phyloP scores from a whole-genome alignment of 1,139 yeast species.

The Spathaspora sp. region DNA sequence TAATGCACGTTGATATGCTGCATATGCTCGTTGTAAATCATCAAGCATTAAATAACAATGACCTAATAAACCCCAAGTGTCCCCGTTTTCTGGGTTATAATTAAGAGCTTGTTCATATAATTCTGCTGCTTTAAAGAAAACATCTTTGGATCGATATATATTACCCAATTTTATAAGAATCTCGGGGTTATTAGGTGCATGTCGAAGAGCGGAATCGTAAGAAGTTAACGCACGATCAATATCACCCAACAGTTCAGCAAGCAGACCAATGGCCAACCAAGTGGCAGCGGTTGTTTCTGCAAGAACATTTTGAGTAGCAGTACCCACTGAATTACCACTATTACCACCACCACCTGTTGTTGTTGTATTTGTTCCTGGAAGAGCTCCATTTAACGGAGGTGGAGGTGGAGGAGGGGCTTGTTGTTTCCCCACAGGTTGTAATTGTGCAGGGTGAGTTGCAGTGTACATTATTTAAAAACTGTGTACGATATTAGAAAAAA shows the following conservation, averaged over 20 bases:
- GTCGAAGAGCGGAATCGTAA: slow-evolving; percentile 86
- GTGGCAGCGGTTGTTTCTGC: slow-evolving; percentile 82
- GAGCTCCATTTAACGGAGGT: neutral
- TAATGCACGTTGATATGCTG: slow-evolving; percentile 94
- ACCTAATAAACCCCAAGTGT: slow-evolving; percentile 95
- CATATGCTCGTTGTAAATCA: slow-evolving; percentile 91
- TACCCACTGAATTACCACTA: slow-evolving; percentile 5
- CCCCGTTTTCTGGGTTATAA: slow-evolving; percentile 85
- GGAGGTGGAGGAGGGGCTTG: slow-evolving; percentile 7
- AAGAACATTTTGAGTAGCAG: slow-evolving; percentile 19
- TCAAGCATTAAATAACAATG: slow-evolving; percentile 97
- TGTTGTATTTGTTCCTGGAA: slow-evolving; percentile 1
- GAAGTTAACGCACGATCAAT: slow-evolving; percentile 86
- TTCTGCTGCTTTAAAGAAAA: slow-evolving; percentile 91
- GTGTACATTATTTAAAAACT: slow-evolving; percentile 9
- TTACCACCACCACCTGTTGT: slow-evolving; percentile 4
- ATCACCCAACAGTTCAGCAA: slow-evolving; percentile 89
- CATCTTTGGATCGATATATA: slow-evolving; percentile 83
- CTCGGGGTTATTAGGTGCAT: slow-evolving; percentile 81
- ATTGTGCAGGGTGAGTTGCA: slow-evolving; percentile 10
- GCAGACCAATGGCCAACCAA: slow-evolving; percentile 88
- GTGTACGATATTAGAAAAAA: neutral
- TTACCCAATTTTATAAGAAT: slow-evolving; percentile 86
- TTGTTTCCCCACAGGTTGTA: slow-evolving; percentile 13
- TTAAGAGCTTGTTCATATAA: slow-evolving; percentile 84